Evolutionary conservation across 2,329 filamentous ascomycete genomes (phyloP), one percentile per base, ranked within the genome.

Genomic region (Cercospora citrullina): DNA sequence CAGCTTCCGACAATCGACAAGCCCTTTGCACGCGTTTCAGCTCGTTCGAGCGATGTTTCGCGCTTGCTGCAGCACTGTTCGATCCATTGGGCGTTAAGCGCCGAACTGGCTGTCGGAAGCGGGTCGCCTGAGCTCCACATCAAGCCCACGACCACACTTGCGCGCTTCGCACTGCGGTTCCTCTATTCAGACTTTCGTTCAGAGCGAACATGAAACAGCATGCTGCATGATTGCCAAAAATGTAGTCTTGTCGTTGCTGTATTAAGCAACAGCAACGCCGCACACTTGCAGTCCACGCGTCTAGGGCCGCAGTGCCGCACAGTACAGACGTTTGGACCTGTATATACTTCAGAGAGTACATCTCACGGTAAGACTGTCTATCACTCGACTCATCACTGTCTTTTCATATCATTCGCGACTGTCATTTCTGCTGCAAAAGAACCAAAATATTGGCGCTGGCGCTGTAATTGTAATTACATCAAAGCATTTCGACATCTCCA

Each of bases 231-330:
- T 33, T 30, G 45, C 21, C 21, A 18, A 33, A 58, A n/a, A 30
- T 45, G 51, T 26, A 21, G 26, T 26, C 53, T 33, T 42, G 23
- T 42, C 31, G 62, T 64, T 64, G 62, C 33, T 64, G 51, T 64
- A 58, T 64, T 64, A 58, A 64, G 62, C 30, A 59, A 58, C 62
- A 64, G n/a, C 57, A 28, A 61, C 57, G 64, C 57, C 64, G 57
- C 57, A 61, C 57, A 21, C 39, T 65, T 60, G 63, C 63, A 48
- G 36, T 31, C 14, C 33, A 57, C 51, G 51, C 31, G 51, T 58
- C 51, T 58, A 58, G 30, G 16, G 36, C 14, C 42, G 23, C 21
- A 23, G 28, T 23, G 51, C 21, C 26, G 33, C 28, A 26, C 23
- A 12, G 21, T 48, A 30, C 31, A 62, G 21, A 60, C 12, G n/a